Base-by-base conservation (phyloP, 306 rosid genomes). In the Prunus fruticosa region DNA sequence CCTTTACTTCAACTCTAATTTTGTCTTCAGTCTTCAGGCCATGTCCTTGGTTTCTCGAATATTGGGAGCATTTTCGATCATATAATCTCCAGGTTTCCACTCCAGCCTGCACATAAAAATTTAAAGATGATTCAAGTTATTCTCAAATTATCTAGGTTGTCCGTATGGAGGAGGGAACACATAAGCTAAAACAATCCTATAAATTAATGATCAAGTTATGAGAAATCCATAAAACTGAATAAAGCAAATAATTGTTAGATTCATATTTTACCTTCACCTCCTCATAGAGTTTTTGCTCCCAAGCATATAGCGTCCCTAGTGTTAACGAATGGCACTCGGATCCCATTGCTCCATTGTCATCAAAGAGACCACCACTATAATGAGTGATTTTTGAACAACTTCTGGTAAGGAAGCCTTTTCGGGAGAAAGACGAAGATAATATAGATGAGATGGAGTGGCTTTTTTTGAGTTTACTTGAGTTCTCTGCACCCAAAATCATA, bases 281-380 rank as follows among this genome's bases (percentile, higher is more conserved):
- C 73, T 85, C 88, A 64, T 82, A 91, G 47, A 91, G 83, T 54
- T 89, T 91, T 87, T 91, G 82, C 82, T 89, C 96, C 93, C 88
- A 91, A 71, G 89, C 93, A 84, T 86, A 89, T 67, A 91, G 67
- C 87, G 87, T 87, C 79, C 86, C 87, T 28, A 89, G 78, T 52
- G 96, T 91, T 67, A 84, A 78, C 7, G 89, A 87, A 82, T 89
- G 96, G 78, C 43, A 7, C 93, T 85, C 43, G 91, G 93, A 2
- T 38, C 43, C 43, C 43, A 6, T 38, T 38, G 93, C 83, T 68
- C 73, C 89, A 87, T 52, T 52, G 72, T 84, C 91, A 67, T 82
- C 93, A 82, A 86, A 86, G 8, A 84, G 72, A 57, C 87, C 88
- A 81, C 79, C 85, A 76, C 78, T 84, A 60, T 63, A 87, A 61